Evolutionary conservation across 169 alveolate species (phyloP), one percentile per base, ranked within the genome.

Genomic region (Miamiensis avidus): DNA sequence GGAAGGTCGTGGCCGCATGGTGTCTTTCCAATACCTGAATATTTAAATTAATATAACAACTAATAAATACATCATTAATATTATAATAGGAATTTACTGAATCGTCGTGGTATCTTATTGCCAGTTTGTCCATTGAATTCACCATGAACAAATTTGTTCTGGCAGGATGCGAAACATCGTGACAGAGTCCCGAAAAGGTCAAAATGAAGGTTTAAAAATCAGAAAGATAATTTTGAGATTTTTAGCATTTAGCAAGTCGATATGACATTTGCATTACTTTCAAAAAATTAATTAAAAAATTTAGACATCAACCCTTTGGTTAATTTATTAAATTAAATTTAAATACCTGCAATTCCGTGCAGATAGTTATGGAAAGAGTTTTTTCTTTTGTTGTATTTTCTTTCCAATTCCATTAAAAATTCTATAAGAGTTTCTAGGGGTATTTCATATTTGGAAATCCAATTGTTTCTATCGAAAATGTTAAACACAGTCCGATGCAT

Each of bases 91-190:
- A 29, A 29, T 69, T 76, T 84, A 84, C 89, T 64, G 81, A 64
- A 65, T 79, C 74, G 64, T 86, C 90, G 69, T 86, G 82, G 75
- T 86, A 86, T 34, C 90, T 76, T 25, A 78, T 81, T 16, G 90
- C 90, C 31, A 86, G 69, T 69, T 86, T 86, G 1, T 77, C 34
- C 1, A 74, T 29, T 28, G 81, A 75, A 30, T 76, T 64, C 11
- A 86, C 76, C 81, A 77, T 81, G 31, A 86, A 86, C 29, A 77
- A 81, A 28, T 86, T 86, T 0, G 90, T 86, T 33, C 90, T 74
- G 0, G 84, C 90, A 32, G 87, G 79, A 75, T 86, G 90, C 6
- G 77, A 34, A 26, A 86, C 87, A 81, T 86, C 90, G 81, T 86
- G 90, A 75, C 90, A 86, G 25, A 86, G 79, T 33, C 90, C 90